Evolutionary conservation across 2,329 filamentous ascomycete genomes (phyloP).

Genomic region (Cytospora piceicola): DNA sequence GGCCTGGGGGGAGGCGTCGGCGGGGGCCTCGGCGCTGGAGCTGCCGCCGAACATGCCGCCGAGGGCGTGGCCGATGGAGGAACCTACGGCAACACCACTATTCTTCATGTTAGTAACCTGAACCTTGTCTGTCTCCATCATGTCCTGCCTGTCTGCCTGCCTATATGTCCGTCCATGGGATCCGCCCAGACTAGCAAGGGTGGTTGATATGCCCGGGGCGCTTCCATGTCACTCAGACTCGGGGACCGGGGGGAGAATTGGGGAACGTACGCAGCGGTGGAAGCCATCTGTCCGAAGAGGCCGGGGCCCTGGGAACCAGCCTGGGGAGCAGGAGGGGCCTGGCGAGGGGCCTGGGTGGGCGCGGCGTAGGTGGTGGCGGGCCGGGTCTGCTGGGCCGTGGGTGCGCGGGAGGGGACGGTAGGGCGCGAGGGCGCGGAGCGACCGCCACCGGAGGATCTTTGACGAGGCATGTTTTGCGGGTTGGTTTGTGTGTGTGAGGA

Average conservation of each 20-base stretch:
- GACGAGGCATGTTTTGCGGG: conserved; percentile 70
- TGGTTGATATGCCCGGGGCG: background rate
- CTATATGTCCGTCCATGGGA: background rate
- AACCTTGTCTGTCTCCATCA: background rate
- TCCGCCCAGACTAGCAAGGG: background rate
- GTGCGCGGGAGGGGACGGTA: conserved; percentile 61
- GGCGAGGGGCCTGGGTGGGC: conserved; percentile 48
- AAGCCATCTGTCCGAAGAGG: conserved; percentile 95
- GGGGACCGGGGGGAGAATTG: background rate
- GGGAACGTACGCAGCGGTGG: conserved; percentile 91
- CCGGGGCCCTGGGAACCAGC: conserved; percentile 70
- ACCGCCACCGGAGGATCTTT: conserved; percentile 69
- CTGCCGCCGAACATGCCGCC: conserved; percentile 85
- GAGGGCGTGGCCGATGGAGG: conserved; percentile 92
- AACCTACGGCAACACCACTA: conserved; percentile 95
- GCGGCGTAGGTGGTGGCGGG: conserved; percentile 71
- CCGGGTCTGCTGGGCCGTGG: conserved; percentile 64
- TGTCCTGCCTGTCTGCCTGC: background rate
- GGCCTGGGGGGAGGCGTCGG: conserved; percentile 52
- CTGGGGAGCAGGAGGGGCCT: conserved; percentile 54
- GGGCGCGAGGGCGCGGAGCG: conserved; percentile 64
- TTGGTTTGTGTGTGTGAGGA: conserved; percentile 16
- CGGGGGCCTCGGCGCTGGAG: conserved; percentile 55
- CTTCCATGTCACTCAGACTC: background rate
- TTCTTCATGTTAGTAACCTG: conserved; percentile 30